These are phyloP conservation scores for Microbotryum violaceum DNA, from an alignment of 1,284 basidiomycete genomes.

Conservation along the genomic window DNA sequence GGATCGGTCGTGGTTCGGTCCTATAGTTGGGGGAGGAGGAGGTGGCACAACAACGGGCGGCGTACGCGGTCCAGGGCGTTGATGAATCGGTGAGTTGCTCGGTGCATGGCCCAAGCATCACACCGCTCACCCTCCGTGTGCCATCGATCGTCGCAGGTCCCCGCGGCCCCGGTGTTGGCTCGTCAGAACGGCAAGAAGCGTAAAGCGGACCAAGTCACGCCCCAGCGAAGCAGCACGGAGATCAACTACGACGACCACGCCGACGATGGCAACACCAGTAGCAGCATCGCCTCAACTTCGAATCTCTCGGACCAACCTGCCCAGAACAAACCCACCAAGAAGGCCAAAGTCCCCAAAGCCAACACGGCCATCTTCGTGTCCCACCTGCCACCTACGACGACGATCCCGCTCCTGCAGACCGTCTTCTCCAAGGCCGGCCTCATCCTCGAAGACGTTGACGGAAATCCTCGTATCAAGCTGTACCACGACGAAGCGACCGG, in stretches of 20 bases:
- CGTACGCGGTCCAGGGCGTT: constrained; percentile 25
- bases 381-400: constrained; percentile 70
- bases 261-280: constrained; percentile 7
- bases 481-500: constrained; percentile 69
- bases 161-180: constrained; percentile 61
- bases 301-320: constrained; percentile 40
- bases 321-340: constrained; percentile 49
- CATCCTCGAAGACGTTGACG: constrained; percentile 72
- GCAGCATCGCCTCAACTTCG: constrained; percentile 14
- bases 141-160: constrained; percentile 49
- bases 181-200: constrained; percentile 54
- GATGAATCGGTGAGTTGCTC: constrained; percentile 19
- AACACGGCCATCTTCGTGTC: constrained; percentile 92
- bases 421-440: constrained; percentile 87
- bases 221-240: constrained; percentile 41
- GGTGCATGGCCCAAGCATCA: background rate
- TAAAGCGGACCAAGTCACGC: constrained; percentile 48
- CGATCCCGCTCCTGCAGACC: constrained; percentile 62
- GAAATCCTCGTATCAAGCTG: constrained; percentile 83
- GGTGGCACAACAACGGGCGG: constrained; percentile 17
- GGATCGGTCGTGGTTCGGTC: constrained; percentile 21
- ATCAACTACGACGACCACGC: constrained; percentile 52
- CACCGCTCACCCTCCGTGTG: too few species aligned
- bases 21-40: constrained; percentile 10
- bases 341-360: constrained; percentile 40